Percentiles rank a stretch among this genome's conserved stretches.
These are phyloP conservation scores for Eutypa lata DNA, from an alignment of 2,329 filamentous ascomycete species.

Conservation along the genomic window DNA sequence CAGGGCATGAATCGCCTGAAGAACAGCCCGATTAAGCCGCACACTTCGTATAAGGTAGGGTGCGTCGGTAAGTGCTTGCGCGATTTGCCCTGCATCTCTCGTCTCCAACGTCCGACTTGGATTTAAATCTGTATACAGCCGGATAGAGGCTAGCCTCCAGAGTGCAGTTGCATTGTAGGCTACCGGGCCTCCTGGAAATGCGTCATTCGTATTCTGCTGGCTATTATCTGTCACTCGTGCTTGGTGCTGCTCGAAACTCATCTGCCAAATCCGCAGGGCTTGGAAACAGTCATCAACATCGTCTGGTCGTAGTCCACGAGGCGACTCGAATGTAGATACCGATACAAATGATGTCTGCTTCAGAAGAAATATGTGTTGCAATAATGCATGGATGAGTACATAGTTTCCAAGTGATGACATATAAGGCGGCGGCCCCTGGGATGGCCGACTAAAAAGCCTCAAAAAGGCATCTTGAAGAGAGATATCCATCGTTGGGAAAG, in stretches of 20 bases:
- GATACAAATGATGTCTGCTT: conserved; percentile 58
- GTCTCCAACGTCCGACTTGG: conserved; percentile 63
- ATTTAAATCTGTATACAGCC: conserved; percentile 63
- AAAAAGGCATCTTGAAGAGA: conserved; percentile 56
- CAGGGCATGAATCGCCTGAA: conserved; percentile 66
- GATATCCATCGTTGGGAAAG: conserved; percentile 48
- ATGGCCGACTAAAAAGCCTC: conserved; percentile 50
- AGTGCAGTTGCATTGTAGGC: conserved; percentile 64
- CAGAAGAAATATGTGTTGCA: conserved; percentile 69
- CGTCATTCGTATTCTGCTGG: conserved; percentile 45
- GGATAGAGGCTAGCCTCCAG: conserved; percentile 59
- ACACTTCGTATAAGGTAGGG: conserved; percentile 57
- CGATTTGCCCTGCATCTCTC: conserved; percentile 60
- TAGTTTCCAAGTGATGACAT: conserved; percentile 66
- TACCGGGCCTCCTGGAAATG: conserved; percentile 56
- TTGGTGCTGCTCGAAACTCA: conserved; percentile 56
- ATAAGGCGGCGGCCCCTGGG: conserved; percentile 45
- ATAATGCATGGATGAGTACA: conserved; percentile 66
- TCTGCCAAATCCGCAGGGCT: conserved; percentile 56
- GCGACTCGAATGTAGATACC: conserved; percentile 46
- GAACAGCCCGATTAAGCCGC: conserved; percentile 60
- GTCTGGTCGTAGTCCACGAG: conserved; percentile 49
- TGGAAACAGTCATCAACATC: conserved; percentile 56
- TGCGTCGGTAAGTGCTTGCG: conserved; percentile 56
- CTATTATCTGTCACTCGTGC: conserved; percentile 46